phyloP scores from a whole-genome alignment of 345 rosid genomes.

The Linum trigynum region DNA sequence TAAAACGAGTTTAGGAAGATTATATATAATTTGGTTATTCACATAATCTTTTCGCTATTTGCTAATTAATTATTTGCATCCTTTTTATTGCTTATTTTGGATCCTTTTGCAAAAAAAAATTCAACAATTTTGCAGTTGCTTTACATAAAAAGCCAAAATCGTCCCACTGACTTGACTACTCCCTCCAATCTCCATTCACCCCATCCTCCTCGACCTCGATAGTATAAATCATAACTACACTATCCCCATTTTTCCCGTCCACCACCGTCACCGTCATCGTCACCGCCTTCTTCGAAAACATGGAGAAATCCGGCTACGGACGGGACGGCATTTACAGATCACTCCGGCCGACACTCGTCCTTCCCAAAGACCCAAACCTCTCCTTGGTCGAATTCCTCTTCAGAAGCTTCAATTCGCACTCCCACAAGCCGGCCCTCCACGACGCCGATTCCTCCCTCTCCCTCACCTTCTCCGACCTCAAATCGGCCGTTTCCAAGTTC shows the following conservation, averaged over 20 bases:
- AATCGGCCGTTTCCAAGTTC: constrained; percentile 46
- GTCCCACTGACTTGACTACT: too few species aligned
- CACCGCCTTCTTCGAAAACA: not conserved
- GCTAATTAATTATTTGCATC: too few species aligned
- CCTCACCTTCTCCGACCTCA: constrained; percentile 50
- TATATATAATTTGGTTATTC: too few species aligned
- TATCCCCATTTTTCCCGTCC: not conserved
- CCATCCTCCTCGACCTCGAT: too few species aligned
- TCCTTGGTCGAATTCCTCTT: constrained; percentile 56
- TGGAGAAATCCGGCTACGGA: constrained; percentile 88
- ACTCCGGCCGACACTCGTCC: constrained; percentile 40
- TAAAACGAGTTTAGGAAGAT: too few species aligned
- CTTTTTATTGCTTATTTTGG: too few species aligned
- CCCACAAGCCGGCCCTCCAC: constrained; percentile 51
- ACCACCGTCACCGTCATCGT: not conserved
- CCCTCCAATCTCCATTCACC: too few species aligned
- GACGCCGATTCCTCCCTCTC: constrained; percentile 52
- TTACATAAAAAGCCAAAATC: too few species aligned
- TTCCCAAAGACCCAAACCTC: constrained; percentile 56
- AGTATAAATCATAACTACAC: too few species aligned
- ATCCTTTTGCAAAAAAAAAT: too few species aligned
- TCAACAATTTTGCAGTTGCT: too few species aligned
- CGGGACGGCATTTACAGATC: constrained; percentile 78
- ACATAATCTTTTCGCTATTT: too few species aligned
- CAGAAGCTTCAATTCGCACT: constrained; percentile 43